Conservation (phyloP, 1,139 yeast species). For the Nakaseomyces bracarensis region DNA sequence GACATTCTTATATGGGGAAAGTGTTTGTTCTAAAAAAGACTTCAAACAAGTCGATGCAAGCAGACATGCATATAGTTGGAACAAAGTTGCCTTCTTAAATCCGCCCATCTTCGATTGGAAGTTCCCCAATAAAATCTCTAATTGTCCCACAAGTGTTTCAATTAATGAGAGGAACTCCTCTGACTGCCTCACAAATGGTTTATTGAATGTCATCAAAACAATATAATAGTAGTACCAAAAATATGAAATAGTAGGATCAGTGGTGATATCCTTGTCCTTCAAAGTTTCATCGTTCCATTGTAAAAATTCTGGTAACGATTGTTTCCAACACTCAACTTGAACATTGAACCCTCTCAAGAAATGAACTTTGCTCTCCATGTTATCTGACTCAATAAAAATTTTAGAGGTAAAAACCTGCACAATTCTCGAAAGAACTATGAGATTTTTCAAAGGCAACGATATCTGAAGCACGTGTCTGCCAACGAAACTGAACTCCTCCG, state of each 20-base stretch:
- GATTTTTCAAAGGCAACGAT: conserved; percentile 38
- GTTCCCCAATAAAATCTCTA: conserved; percentile 25
- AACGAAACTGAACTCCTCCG: conserved; percentile 37
- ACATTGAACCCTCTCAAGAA: conserved; percentile 39
- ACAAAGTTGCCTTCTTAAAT: conserved; percentile 24
- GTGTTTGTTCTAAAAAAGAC: background rate
- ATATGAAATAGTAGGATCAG: conserved; percentile 40
- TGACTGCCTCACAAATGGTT: conserved; percentile 44
- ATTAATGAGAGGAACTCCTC: conserved; percentile 28
- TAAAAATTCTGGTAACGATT: conserved; percentile 41
- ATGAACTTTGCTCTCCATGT: conserved; percentile 22
- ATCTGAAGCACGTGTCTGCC: conserved; percentile 36
- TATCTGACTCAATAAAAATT: conserved; percentile 30
- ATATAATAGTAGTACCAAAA: conserved; percentile 54
- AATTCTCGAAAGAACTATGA: conserved; percentile 48
- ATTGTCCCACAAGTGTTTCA: conserved; percentile 25
- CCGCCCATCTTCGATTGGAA: conserved; percentile 23
- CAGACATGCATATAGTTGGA: conserved; percentile 31
- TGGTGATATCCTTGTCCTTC: conserved; percentile 35
- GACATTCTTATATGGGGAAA: conserved; percentile 13
- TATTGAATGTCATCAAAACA: conserved; percentile 46
- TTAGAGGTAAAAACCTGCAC: conserved; percentile 42
- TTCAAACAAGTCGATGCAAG: conserved; percentile 26
- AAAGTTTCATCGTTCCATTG: conserved; percentile 44
- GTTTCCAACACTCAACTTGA: conserved; percentile 46